Evolutionary conservation across 2,329 filamentous ascomycete species (phyloP).

Genomic region (Botrytis fragariae): DNA sequence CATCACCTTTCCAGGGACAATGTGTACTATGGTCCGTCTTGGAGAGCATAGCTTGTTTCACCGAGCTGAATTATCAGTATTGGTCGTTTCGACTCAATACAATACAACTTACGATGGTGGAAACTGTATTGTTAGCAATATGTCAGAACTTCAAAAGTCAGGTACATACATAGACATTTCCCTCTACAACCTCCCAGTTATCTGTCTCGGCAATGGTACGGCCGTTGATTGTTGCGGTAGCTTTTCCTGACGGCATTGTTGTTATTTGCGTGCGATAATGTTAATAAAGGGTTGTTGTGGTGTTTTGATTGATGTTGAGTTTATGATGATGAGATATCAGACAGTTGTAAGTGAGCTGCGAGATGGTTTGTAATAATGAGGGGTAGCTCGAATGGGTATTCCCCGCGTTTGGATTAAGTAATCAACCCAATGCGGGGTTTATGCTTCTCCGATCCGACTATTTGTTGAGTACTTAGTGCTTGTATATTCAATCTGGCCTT

Average conservation of each 20-base stretch:
- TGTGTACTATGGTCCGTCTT: constrained; percentile 43
- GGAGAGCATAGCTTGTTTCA: constrained; percentile 43
- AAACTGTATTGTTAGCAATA: constrained; percentile 35
- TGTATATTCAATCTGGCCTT: background rate
- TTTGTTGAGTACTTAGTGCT: background rate
- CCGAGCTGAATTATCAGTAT: constrained; percentile 32
- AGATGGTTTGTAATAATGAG: constrained; percentile 16
- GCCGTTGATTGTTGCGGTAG: constrained; percentile 45
- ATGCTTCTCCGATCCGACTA: background rate
- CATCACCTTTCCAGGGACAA: constrained; percentile 49
- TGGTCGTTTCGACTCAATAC: background rate
- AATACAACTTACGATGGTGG: constrained; percentile 37
- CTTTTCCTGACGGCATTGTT: constrained; percentile 32
- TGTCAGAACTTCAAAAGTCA: constrained; percentile 20
- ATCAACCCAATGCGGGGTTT: background rate
- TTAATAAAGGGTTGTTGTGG: background rate
- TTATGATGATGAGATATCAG: background rate
- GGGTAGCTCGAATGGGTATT: constrained; percentile 8
- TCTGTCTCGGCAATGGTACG: constrained; percentile 46
- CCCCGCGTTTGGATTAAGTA: constrained; percentile 4
- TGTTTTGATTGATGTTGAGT: background rate
- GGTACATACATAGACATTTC: constrained; percentile 47
- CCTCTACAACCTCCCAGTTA: constrained; percentile 47
- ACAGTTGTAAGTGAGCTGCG: background rate
- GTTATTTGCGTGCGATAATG: background rate